Evolutionary conservation across 2,329 filamentous ascomycete genomes (phyloP).

Genomic region (Cladophialophora immunda): DNA sequence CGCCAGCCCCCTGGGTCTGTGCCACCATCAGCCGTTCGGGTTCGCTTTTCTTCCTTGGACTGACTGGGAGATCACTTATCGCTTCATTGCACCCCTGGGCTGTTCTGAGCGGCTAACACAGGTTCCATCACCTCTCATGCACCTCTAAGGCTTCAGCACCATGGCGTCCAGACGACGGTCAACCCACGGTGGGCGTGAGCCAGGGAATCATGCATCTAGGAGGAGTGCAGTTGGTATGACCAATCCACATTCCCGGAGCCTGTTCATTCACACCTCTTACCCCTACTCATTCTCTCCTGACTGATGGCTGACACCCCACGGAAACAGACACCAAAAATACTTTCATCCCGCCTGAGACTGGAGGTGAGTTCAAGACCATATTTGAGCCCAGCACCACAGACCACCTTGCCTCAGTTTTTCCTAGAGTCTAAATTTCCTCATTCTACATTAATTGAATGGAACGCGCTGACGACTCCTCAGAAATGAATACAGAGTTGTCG

Average conservation of each 20-base stretch:
- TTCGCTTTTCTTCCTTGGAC: neutral
- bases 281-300: neutral
- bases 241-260: neutral
- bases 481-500: conserved; percentile 38
- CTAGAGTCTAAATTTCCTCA: neutral
- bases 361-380: neutral
- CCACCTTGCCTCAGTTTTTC: neutral
- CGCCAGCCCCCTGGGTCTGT: neutral
- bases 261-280: neutral
- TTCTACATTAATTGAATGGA: neutral
- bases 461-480: conserved; percentile 20
- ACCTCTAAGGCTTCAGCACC: neutral
- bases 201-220: neutral
- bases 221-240: conserved; percentile 5
- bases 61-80: neutral
- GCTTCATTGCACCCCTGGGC: neutral
- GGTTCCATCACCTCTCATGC: neutral
- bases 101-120: neutral
- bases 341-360: conserved; percentile 7
- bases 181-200: conserved; percentile 1
- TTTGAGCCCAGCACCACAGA: neutral
- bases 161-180: neutral
- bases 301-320: neutral
- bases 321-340: conserved; percentile 7
- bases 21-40: neutral